Conservation (phyloP, 441 rosid genomes). For the Iberis amara region DNA sequence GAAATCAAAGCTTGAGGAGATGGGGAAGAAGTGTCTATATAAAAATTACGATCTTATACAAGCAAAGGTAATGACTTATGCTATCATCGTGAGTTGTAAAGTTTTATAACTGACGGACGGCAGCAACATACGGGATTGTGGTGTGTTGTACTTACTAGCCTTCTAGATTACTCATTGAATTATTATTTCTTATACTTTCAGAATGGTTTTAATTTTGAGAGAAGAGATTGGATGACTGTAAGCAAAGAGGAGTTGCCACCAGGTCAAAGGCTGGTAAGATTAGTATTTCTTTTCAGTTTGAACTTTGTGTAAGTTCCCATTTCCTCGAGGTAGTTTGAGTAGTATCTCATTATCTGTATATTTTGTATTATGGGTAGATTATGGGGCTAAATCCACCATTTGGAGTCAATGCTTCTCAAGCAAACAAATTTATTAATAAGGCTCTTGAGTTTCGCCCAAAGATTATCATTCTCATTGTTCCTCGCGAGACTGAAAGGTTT, state of each 20-base stretch:
- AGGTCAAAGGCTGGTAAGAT: slow-evolving; percentile 71
- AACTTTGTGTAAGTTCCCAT: slow-evolving; percentile 6
- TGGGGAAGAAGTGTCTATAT: slow-evolving; percentile 70
- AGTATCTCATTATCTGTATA: slow-evolving; percentile 6
- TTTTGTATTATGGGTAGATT: slow-evolving; percentile 43
- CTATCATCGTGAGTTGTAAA: slow-evolving; percentile 13
- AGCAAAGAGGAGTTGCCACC: slow-evolving; percentile 50
- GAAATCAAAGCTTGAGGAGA: slow-evolving; percentile 78
- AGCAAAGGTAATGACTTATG: slow-evolving; percentile 55
- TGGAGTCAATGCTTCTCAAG: slow-evolving; percentile 69
- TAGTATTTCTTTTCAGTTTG: slow-evolving; percentile 12
- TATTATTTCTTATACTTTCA: slow-evolving; percentile 26
- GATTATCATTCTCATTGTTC: slow-evolving; percentile 81
- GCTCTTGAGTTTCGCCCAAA: slow-evolving; percentile 89
- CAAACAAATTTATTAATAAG: slow-evolving; percentile 69
- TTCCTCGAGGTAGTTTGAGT: slow-evolving; percentile 11
- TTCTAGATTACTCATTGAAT: slow-evolving; percentile 13
- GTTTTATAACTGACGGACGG: neutral
- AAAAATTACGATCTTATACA: slow-evolving; percentile 72
- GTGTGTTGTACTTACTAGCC: slow-evolving; percentile 1
- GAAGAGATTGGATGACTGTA: slow-evolving; percentile 78
- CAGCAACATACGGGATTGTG: neutral
- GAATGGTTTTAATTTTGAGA: slow-evolving; percentile 74
- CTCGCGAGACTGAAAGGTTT: slow-evolving; percentile 78
- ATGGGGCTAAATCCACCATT: slow-evolving; percentile 98